Evolutionary conservation across 2,329 filamentous ascomycete species (phyloP).

Genomic region (Fusarium nelsonii): DNA sequence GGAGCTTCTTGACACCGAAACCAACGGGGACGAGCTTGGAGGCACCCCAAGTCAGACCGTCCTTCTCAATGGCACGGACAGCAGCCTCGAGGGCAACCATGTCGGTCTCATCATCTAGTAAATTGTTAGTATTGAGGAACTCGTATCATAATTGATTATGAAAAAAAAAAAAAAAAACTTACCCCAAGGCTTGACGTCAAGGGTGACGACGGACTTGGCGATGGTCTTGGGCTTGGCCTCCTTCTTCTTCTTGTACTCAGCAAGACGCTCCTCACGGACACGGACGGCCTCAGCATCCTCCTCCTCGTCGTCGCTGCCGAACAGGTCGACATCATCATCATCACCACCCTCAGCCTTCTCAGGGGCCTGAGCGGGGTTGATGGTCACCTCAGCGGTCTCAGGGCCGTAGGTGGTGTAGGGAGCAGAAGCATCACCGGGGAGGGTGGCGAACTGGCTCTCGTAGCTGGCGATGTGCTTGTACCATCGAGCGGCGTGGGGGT

Average conservation of each 20-base stretch:
- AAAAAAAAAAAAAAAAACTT: constrained; percentile 61
- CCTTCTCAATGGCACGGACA: constrained; percentile 87
- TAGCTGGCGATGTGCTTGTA: constrained; percentile 98
- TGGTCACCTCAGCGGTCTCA: constrained; percentile 78
- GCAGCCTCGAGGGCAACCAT: constrained; percentile 84
- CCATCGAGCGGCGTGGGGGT: constrained; percentile 95
- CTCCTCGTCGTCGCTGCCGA: constrained; percentile 93
- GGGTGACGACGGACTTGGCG: constrained; percentile 94
- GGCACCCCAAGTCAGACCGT: constrained; percentile 95
- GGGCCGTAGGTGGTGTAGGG: constrained; percentile 92
- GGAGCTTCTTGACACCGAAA: constrained; percentile 99
- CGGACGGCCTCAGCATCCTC: constrained; percentile 88
- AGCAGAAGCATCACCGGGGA: constrained; percentile 92
- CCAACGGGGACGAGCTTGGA: constrained; percentile 91
- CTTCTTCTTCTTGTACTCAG: constrained; percentile 98
- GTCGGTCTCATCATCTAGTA: constrained; percentile 88
- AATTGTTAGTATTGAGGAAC: constrained; percentile 41
- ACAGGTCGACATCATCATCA: constrained; percentile 89
- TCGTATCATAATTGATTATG: too few species aligned
- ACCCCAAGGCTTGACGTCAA: constrained; percentile 99
- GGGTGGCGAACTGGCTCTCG: constrained; percentile 90
- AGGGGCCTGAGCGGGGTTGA: constrained; percentile 85
- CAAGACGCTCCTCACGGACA: constrained; percentile 89
- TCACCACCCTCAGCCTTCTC: constrained; percentile 47
- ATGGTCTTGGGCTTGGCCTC: constrained; percentile 89